phyloP scores from a whole-genome alignment of 2,329 filamentous ascomycete species.

The Stenocarpella maydis region DNA sequence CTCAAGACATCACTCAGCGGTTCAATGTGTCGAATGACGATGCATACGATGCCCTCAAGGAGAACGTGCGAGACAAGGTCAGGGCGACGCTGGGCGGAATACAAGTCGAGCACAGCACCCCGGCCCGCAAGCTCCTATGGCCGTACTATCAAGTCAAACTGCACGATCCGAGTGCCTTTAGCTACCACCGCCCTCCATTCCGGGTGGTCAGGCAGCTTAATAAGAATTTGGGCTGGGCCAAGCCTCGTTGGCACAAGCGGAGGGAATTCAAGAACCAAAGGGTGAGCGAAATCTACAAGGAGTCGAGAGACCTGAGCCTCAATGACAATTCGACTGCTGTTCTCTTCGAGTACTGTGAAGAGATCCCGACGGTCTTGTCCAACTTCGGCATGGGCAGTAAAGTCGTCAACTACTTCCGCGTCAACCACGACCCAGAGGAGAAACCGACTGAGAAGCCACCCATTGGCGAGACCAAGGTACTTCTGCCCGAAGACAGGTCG shows the following conservation, averaged over 20 bases:
- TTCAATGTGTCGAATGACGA: slow-evolving; percentile 98
- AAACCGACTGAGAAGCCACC: slow-evolving; percentile 79
- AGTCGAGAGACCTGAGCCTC: slow-evolving; percentile 83
- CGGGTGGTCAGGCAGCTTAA: slow-evolving; percentile 74
- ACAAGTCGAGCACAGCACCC: slow-evolving; percentile 93
- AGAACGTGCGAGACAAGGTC: slow-evolving; percentile 96
- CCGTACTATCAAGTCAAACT: slow-evolving; percentile 95
- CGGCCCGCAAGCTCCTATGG: slow-evolving; percentile 89
- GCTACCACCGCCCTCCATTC: slow-evolving; percentile 84
- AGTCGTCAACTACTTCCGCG: slow-evolving; percentile 95
- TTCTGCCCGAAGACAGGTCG: slow-evolving; percentile 93
- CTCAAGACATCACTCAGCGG: slow-evolving; percentile 77
- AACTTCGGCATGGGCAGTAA: slow-evolving; percentile 98
- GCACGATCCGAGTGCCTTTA: slow-evolving; percentile 71
- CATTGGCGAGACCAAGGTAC: slow-evolving; percentile 86
- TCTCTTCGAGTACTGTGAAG: slow-evolving; percentile 94
- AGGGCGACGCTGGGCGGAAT: slow-evolving; percentile 90
- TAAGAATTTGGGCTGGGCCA: slow-evolving; percentile 75
- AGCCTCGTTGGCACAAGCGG: slow-evolving; percentile 77
- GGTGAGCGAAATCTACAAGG: slow-evolving; percentile 79
- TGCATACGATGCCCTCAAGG: slow-evolving; percentile 93
- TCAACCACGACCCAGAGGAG: slow-evolving; percentile 77
- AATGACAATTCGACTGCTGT: slow-evolving; percentile 89
- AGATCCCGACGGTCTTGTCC: slow-evolving; percentile 88
- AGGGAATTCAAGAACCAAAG: slow-evolving; percentile 84